Conservation (phyloP, 345 rosid genomes). For the Aquilaria malaccensis region DNA sequence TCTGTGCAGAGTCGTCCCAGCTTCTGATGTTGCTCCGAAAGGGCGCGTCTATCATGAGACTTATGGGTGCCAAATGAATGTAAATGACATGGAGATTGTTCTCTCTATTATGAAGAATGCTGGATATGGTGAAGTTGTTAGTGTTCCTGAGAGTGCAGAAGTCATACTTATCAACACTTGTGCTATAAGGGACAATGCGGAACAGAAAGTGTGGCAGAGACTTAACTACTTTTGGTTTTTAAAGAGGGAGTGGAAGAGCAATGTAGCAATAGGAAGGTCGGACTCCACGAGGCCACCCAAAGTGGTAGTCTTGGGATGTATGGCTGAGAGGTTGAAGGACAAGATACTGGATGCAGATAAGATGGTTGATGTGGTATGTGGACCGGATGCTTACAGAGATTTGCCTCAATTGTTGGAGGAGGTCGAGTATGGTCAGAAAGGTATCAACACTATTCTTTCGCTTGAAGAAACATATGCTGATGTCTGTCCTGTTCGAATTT, state of each 20-base stretch:
- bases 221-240: constrained; percentile 95
- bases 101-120: constrained; percentile 80
- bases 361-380: constrained; percentile 98
- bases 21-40: constrained; percentile 29
- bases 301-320: constrained; percentile 93
- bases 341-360: constrained; percentile 88
- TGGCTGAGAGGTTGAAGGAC: constrained; percentile 94
- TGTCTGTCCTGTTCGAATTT: constrained; percentile 70
- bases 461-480: constrained; percentile 95
- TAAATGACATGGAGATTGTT: constrained; percentile 94
- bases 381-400: constrained; percentile 94
- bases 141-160: constrained; percentile 82
- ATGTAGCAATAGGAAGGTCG: constrained; percentile 62
- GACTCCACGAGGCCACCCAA: constrained; percentile 67
- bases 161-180: constrained; percentile 84
- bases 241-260: constrained; percentile 83
- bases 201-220: constrained; percentile 95
- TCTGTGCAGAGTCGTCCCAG: constrained; percentile 27
- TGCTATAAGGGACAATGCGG: constrained; percentile 88
- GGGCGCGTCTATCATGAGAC: constrained; percentile 93
- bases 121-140: constrained; percentile 61
- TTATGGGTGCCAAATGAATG: constrained; percentile 94
- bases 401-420: constrained; percentile 75
- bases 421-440: constrained; percentile 88
- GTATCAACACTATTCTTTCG: constrained; percentile 89